A percentile compares a stretch with the other conserved stretches of the same genome.
phyloP scores from a whole-genome alignment of 2,329 filamentous ascomycete species.

The Penicillium sclerotigenum region DNA sequence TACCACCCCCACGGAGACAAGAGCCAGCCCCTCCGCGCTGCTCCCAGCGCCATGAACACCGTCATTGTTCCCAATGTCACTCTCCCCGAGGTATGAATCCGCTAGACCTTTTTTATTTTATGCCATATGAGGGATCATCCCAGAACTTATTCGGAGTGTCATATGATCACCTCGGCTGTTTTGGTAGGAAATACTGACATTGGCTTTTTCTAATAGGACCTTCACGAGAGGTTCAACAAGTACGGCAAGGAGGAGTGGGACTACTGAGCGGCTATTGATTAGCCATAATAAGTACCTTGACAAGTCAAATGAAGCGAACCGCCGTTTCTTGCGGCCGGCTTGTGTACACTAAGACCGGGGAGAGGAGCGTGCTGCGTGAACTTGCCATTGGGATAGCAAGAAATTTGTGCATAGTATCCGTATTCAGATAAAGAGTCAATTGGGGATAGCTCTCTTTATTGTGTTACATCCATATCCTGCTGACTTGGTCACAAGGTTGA shows the following conservation, averaged over 20 bases:
- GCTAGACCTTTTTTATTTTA: neutral
- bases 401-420: conserved; percentile 36
- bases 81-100: conserved; percentile 70
- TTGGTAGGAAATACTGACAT: conserved; percentile 8
- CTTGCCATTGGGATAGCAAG: conserved; percentile 24
- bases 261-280: conserved; percentile 29
- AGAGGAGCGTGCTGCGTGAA: conserved; percentile 23
- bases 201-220: conserved; percentile 53
- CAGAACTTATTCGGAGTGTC: neutral
- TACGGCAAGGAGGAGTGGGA: conserved; percentile 91
- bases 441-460: conserved; percentile 29
- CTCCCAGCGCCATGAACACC: conserved; percentile 90
- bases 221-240: conserved; percentile 99
- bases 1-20: conserved; percentile 84
- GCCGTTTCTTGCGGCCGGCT: conserved; percentile 18
- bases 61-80: conserved; percentile 93
- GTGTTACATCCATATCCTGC: neutral
- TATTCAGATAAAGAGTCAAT: conserved; percentile 31
- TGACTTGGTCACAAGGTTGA: neutral
- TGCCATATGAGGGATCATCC: neutral
- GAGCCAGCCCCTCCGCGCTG: conserved; percentile 73
- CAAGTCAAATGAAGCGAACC: conserved; percentile 16
- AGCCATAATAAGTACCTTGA: conserved; percentile 9
- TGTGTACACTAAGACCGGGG: conserved; percentile 33
- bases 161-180: neutral